Evolutionary conservation across 768 basidiomycete genomes (phyloP).

Genomic region (Coprinellus micaceus): DNA sequence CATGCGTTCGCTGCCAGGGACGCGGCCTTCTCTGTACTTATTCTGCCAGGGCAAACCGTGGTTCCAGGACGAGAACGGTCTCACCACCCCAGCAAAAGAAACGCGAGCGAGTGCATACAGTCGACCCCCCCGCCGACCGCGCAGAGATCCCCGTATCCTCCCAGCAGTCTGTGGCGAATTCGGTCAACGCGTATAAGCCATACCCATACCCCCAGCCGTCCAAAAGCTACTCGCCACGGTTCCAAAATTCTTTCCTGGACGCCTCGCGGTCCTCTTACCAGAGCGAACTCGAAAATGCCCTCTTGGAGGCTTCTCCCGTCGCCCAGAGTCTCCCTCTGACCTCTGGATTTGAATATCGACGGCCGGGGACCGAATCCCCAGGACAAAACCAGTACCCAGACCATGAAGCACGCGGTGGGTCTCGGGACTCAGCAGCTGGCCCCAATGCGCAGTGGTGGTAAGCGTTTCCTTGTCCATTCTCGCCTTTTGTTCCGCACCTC

Average conservation of each 20-base stretch:
- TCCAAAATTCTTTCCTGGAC: not conserved
- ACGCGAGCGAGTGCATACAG: not conserved
- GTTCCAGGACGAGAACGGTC: not conserved
- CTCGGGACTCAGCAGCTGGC: not conserved
- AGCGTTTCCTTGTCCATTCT: not conserved
- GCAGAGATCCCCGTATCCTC: not conserved
- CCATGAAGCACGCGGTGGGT: not conserved
- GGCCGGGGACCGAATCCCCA: too few relatives aligned
- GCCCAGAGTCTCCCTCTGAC: too few relatives aligned
- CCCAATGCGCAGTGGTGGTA: not conserved
- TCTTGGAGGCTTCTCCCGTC: too few relatives aligned
- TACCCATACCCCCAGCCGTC: conserved; percentile 23
- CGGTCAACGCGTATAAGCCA: not conserved
- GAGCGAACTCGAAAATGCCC: too few relatives aligned
- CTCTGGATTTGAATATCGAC: too few relatives aligned
- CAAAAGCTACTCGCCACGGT: conserved; percentile 12
- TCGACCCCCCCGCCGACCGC: not conserved
- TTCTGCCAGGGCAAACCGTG: conserved; percentile 24
- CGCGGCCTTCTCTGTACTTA: conserved; percentile 53
- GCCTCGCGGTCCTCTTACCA: too few relatives aligned
- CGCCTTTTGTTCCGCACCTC: not conserved
- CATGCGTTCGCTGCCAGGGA: conserved; percentile 46
- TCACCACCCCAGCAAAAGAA: not conserved
- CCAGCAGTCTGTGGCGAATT: not conserved
- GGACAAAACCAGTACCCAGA: not conserved